Conservation (phyloP, 108 stramenopile genomes). For the Fistulifera pelliculosa region DNA sequence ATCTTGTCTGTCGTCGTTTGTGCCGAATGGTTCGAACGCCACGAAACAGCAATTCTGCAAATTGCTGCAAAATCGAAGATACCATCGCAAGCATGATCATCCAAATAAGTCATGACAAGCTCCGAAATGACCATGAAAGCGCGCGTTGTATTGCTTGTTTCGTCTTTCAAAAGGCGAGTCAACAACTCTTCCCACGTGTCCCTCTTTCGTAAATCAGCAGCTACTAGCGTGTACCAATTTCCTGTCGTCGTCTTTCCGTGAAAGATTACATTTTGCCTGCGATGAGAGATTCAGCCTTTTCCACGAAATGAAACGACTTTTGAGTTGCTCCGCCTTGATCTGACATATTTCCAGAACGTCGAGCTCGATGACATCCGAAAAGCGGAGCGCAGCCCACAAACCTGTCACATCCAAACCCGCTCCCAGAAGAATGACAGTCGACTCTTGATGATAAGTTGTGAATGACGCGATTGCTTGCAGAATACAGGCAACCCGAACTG, state of each 20-base stretch:
- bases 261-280: background rate
- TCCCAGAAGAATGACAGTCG: slow-evolving; percentile 56
- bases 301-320: background rate
- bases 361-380: slow-evolving; percentile 17
- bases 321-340: slow-evolving; percentile 6
- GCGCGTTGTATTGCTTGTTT: slow-evolving; percentile 25
- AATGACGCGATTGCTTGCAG: slow-evolving; percentile 15
- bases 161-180: background rate
- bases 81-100: slow-evolving; percentile 13
- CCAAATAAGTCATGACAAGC: slow-evolving; percentile 63
- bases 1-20: background rate
- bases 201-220: slow-evolving; percentile 1
- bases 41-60: slow-evolving; percentile 30
- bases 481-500: slow-evolving; percentile 47
- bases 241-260: background rate
- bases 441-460: background rate
- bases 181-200: background rate
- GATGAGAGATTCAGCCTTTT: background rate
- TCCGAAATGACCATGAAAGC: slow-evolving; percentile 43
- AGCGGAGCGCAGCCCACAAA: slow-evolving; percentile 30
- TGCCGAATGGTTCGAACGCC: slow-evolving; percentile 39
- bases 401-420: slow-evolving; percentile 73
- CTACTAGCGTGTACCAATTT: slow-evolving; percentile 4
- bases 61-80: slow-evolving; percentile 20
- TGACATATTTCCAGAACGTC: slow-evolving; percentile 20